phyloP scores from a whole-genome alignment of 2,329 filamentous ascomycete genomes.

The Madurella fahalii region DNA sequence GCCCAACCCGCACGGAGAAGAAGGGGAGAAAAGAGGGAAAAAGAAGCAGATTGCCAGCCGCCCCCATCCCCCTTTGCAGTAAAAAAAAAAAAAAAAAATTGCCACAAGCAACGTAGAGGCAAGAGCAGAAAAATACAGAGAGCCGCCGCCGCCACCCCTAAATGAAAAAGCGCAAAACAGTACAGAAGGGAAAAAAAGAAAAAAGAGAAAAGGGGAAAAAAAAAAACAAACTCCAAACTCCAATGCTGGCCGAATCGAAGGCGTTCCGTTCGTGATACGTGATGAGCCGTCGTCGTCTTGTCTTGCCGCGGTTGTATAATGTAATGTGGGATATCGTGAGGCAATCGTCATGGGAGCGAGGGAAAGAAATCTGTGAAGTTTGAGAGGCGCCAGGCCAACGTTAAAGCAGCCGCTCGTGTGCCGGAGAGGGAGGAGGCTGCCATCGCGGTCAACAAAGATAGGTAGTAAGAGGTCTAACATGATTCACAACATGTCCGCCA shows the following conservation, averaged over 20 bases:
- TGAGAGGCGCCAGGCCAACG: background rate
- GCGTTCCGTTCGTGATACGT: slow-evolving; percentile 21
- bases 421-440: background rate
- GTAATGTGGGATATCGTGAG: slow-evolving; percentile 6
- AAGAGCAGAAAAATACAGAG: background rate
- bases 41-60: slow-evolving; percentile 10
- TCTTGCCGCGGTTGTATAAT: background rate
- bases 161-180: background rate
- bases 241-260: slow-evolving; percentile 23
- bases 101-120: background rate
- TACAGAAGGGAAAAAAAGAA: slow-evolving; percentile 3
- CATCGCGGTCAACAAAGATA: background rate
- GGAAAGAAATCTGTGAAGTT: background rate
- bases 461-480: slow-evolving; percentile 1
- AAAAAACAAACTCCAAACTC: slow-evolving; percentile 23
- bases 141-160: background rate
- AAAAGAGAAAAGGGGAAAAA: slow-evolving; percentile 14
- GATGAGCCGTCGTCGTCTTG: slow-evolving; percentile 12
- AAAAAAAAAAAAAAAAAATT: slow-evolving; percentile 16
- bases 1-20: no score
- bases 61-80: background rate
- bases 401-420: background rate
- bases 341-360: slow-evolving; percentile 5
- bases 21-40: background rate
- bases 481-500: slow-evolving; percentile 16